phyloP scores from a whole-genome alignment of 1,139 yeast species.

The Blastobotrys elegans region DNA sequence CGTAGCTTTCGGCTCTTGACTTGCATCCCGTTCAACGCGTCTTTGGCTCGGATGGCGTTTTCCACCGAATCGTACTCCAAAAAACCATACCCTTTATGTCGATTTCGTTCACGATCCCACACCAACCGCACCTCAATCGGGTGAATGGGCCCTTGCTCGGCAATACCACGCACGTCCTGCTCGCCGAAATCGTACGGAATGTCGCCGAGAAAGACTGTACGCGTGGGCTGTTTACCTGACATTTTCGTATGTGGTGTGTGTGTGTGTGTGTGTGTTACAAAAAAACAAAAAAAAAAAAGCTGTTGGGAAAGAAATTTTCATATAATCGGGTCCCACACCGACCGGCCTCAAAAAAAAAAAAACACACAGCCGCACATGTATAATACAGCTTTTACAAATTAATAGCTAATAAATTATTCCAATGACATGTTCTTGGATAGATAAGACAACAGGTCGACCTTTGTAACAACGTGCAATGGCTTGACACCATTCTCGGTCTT shows the following conservation, averaged over 20 bases:
- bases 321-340: too few species aligned
- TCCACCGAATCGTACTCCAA: constrained; percentile 67
- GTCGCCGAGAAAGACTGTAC: constrained; percentile 55
- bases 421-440: constrained; percentile 37
- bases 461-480: constrained; percentile 82
- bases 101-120: constrained; percentile 83
- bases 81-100: constrained; percentile 85
- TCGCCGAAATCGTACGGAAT: constrained; percentile 77
- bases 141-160: constrained; percentile 73
- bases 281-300: too few species aligned
- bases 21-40: constrained; percentile 72
- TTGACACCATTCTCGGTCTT: constrained; percentile 39
- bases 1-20: constrained; percentile 66
- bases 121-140: constrained; percentile 58
- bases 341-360: too few species aligned
- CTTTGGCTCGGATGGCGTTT: constrained; percentile 83
- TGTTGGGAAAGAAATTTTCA: too few species aligned
- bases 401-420: constrained; percentile 5
- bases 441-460: constrained; percentile 75
- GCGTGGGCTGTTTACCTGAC: constrained; percentile 30
- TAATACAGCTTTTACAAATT: too few species aligned
- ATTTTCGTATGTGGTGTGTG: too few species aligned
- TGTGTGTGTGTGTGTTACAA: too few species aligned
- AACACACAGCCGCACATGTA: too few species aligned
- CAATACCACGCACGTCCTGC: constrained; percentile 76